Conservation (phyloP, 495 filamentous ascomycete species). For the Penicillium flavigenum region DNA sequence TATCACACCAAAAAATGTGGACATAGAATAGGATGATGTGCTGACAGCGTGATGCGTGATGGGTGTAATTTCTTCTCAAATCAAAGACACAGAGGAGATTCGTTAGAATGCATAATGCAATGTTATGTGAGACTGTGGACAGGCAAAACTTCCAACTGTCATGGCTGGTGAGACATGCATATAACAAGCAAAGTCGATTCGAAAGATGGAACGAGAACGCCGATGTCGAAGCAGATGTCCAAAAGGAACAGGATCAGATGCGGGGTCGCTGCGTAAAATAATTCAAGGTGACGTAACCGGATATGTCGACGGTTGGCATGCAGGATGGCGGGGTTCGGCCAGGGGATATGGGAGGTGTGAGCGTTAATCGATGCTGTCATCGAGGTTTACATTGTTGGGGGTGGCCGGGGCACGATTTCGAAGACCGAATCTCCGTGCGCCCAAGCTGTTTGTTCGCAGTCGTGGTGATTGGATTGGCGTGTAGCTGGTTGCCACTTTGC, state of each 20-base stretch:
- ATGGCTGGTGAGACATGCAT: conserved; percentile 14
- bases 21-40: conserved; percentile 1
- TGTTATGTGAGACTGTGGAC: neutral
- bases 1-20: neutral
- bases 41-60: neutral
- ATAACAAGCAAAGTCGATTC: conserved; percentile 9
- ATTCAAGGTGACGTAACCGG: neutral
- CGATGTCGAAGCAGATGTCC: conserved; percentile 6
- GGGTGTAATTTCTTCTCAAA: conserved; percentile 2
- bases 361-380: conserved; percentile 40
- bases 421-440: conserved; percentile 39
- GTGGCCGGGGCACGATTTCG: conserved; percentile 36
- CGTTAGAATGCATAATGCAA: conserved; percentile 16
- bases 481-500: conserved; percentile 42
- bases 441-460: conserved; percentile 43
- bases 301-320: conserved; percentile 5
- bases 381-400: conserved; percentile 32
- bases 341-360: neutral
- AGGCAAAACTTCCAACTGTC: neutral
- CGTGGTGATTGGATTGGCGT: conserved; percentile 44
- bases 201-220: neutral
- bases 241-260: conserved; percentile 1
- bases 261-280: conserved; percentile 14
- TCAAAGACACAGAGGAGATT: conserved; percentile 14
- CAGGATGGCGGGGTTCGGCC: neutral